Evolutionary conservation across 768 basidiomycete genomes (phyloP), one percentile per base, ranked within the genome.

Genomic region (Strobilomyces dryophilus): DNA sequence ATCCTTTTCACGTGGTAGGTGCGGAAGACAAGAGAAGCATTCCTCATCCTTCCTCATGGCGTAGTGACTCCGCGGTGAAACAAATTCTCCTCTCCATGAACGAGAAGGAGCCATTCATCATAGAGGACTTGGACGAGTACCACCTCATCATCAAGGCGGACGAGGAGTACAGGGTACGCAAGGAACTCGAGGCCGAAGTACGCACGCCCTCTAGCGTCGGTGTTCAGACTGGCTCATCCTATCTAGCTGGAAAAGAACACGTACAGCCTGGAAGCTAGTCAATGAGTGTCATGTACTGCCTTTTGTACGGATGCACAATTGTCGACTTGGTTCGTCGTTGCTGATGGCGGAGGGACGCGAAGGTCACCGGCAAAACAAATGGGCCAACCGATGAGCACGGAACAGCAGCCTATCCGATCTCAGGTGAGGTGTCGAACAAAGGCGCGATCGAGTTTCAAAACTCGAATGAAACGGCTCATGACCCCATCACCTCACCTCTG

Each of bases 21-120:
- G 24, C 10, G 8, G 24, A 32, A 18, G 34, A 53, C 41, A 26
- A 29, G 36, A 42, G 26, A 31, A 20, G 27, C 29, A 51, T 26
- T 18, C 21, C 39, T 47, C 18, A 58, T 27, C n/a, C n/a, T 54
- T 27, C 17, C 12, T 20, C 40, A 27, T 24, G 34, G 18, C 15
- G 4, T 61, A 92, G 92, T 64, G 92, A 94, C 67, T 83, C 89
- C 2, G 91, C 90, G 1, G 92, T 94, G 54, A 94, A 93, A 70
- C 89, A 92, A 66, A 91, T 93, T 51, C 75, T 93, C 34, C 74
- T 92, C 47, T 74, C 82, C 32, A 82, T 93, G 84, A 89, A 93
- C 65, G 88, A 92, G 63, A 84, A 79, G 63, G 76, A 81, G 9
- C 80, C 76, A 49, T 94, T 94, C 67, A 85, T 94, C 57, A 89